Evolutionary conservation across 495 filamentous ascomycete genomes (phyloP), one percentile per base, ranked within the genome.

Genomic region (Penicillium cosmopolitanum): DNA sequence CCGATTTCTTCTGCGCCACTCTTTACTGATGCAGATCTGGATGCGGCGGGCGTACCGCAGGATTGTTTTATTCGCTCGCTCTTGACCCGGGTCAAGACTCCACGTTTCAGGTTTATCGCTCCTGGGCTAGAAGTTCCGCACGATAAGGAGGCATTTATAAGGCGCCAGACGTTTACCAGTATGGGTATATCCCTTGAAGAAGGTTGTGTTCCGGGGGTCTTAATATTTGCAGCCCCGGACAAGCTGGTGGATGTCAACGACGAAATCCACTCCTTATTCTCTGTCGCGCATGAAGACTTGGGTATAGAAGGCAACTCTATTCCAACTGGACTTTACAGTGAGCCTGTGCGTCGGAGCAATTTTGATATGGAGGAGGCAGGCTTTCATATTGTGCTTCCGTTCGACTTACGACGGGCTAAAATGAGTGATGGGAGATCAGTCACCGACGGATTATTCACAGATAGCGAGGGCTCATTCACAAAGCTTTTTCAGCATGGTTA

Each of bases 401-500:
- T 69, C 52, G 60, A 34, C 44, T 61, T 21, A 4, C 47, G 57
- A 36, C 42, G 64, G 16, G 69, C 70, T 33, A 65, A 65, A 48
- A 60, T 57, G 53, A 79, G 73, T 63, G 72, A 76, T 60, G 73
- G 71, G 18, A 57, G 46, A n/a, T 21, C 51, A 50, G 64, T 77
- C 3, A 36, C 28, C 3, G 25, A 43, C 1, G 60, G 57, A 0
- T 66, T 63, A 11, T 57, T 67, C 36, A 59, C 66, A 1, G n/a
- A n/a, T n/a, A n/a, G n/a, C n/a, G n/a, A 43, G 2, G 60, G 57
- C 0, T 66, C 64, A 11, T 57, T 67, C 36, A 59, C 66, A 1
- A 61, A 71, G 31, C 61, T 79, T 21, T 78, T 77, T 55, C 75
- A 79, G 48, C 70, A 73, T 65, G 73, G 74, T 8, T 2, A 2